Base-by-base conservation (phyloP, 345 rosid species). In the Acer saccharum region DNA sequence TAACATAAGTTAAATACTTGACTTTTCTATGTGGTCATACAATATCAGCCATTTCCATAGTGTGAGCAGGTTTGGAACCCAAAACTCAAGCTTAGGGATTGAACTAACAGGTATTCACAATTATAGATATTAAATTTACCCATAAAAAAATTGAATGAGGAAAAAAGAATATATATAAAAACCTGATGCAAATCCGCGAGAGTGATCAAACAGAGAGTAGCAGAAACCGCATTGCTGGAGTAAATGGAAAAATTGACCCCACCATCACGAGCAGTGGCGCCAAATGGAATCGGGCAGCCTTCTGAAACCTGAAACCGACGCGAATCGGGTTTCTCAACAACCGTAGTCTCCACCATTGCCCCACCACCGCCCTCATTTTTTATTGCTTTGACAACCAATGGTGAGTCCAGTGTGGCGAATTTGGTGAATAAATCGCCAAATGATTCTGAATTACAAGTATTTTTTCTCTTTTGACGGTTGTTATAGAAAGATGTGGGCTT, bases 201-300 rank as follows among this genome's bases (percentile, higher is more conserved):
- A 75, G 82, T 72, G 55, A 92, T 79, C 80, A 93, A 87, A 70
- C 99, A 92, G 77, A 93, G 91, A 74, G 94, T 78, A 27, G 94
- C 97, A 23, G 97, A 89, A 71, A 79, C 83, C 32, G 95, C 93
- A 86, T 90, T 89, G 73, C 90, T 69, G 10, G 99, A 93, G 75
- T 82, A 93, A 3, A 95, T 77, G 5, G 97, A 86, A 76, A 95
- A 95, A 88, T 95, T 95, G 74, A 95, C 94, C 7, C 99, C 99
- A 41, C 86, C 88, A 72, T 84, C 95, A 43, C 79, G 83, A 16
- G 82, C 74, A 27, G 93, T 91, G 63, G 99, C 93, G 18, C 97
- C 99, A 72, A 89, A 90, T 10, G 99, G 99, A 46, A 84, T 81
- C 72, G 98, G 92, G 66, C 69, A 63, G 27, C 99, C 99, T 64